Percentiles rank a stretch among this genome's conserved stretches.
phyloP scores from a whole-genome alignment of 805 yeast species.

The Cyberlindnera nakhonratchasimensis region DNA sequence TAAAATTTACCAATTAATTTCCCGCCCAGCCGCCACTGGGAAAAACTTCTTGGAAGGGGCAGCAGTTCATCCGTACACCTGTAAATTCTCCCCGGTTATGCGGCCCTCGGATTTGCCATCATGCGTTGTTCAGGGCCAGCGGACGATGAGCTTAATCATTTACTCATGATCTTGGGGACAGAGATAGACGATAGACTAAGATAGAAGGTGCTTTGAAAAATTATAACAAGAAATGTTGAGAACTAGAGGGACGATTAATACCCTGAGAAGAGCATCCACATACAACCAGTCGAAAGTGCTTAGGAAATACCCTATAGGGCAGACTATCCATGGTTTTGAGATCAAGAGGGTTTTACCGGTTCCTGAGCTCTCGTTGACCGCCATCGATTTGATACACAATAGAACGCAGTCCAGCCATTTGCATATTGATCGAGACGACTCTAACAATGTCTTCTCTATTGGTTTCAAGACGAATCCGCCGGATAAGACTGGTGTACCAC shows the following conservation, averaged over 20 bases:
- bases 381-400: constrained; percentile 66
- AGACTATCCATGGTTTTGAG: constrained; percentile 60
- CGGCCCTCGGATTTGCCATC: background rate
- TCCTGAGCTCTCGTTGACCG: constrained; percentile 79
- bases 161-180: no score
- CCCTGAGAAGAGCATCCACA: constrained; percentile 22
- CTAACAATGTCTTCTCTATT: constrained; percentile 83
- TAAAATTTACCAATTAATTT: no score
- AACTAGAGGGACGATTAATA: background rate
- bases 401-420: constrained; percentile 76
- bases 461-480: constrained; percentile 95
- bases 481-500: constrained; percentile 92
- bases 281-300: constrained; percentile 34
- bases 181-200: no score
- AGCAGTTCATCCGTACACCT: constrained; percentile 10
- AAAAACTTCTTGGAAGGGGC: constrained; percentile 7
- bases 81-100: no score
- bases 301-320: constrained; percentile 62
- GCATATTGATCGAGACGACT: constrained; percentile 80
- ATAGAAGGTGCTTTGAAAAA: background rate
- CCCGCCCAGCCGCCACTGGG: no score
- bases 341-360: constrained; percentile 62
- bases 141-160: no score
- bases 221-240: constrained; percentile 1
- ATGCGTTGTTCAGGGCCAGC: no score